These are phyloP conservation scores for Akebia trifoliata DNA, from an alignment of 164 flowering plant genomes.

Conservation along the genomic window DNA sequence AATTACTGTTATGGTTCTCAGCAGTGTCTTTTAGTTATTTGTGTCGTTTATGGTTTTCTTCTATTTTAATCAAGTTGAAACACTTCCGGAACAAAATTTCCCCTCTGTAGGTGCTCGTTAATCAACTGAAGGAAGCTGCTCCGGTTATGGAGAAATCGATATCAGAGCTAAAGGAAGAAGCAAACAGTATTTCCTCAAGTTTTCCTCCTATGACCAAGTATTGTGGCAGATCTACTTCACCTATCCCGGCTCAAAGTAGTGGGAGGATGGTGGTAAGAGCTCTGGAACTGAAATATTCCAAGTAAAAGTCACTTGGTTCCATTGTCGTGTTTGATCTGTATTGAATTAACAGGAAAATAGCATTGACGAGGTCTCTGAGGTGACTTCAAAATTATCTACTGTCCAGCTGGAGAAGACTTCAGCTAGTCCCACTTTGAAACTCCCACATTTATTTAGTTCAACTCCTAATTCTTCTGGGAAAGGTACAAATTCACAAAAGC, in stretches of 20 bases:
- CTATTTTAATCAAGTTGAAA: background rate
- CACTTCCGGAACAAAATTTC: background rate
- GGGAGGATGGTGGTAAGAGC: conserved; percentile 60
- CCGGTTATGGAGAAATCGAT: conserved; percentile 84
- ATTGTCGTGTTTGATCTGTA: background rate
- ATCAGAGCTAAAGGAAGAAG: conserved; percentile 78
- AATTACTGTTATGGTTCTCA: background rate
- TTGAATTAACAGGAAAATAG: conserved; percentile 48
- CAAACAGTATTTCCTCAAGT: conserved; percentile 51
- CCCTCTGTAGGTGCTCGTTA: conserved; percentile 67
- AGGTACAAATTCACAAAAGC: conserved; percentile 57
- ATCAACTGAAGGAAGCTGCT: conserved; percentile 88
- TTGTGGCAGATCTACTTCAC: conserved; percentile 50
- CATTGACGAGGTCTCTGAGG: conserved; percentile 52
- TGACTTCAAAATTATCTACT: conserved; percentile 63
- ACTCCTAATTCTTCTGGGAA: conserved; percentile 83
- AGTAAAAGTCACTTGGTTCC: background rate
- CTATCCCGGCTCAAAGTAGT: conserved; percentile 65
- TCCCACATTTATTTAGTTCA: conserved; percentile 83
- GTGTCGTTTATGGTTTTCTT: background rate
- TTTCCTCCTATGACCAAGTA: conserved; percentile 44
- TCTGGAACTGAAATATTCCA: background rate
- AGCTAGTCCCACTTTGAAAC: conserved; percentile 72
- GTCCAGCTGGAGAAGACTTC: conserved; percentile 69
- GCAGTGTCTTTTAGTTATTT: background rate